Evolutionary conservation across 495 filamentous ascomycete species (phyloP), one percentile per base, ranked within the genome.

Genomic region (Podospora pseudoanserina): DNA sequence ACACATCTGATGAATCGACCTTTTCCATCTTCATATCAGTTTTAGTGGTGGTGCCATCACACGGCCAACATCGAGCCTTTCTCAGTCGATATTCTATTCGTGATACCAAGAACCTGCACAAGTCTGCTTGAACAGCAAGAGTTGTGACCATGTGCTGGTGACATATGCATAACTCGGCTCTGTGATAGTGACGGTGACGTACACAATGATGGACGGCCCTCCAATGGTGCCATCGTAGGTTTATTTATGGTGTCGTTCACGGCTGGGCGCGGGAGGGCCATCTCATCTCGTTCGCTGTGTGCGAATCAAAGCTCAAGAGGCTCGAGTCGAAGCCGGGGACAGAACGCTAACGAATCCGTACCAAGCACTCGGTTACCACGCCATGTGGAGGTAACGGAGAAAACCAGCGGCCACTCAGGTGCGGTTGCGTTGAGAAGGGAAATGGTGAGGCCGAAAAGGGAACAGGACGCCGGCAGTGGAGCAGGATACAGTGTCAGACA

Each of bases 121-220:
- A 18, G 39, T 49, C 39, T 49, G 7, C 39, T 49, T 49, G 13
- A 49, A 32, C 30, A 32, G 30, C 30, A 32, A 49, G 39, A 49
- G 2, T 49, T 49, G 39, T 49, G 39, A 49, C 39, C 39, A 49
- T 49, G 39, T 49, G 13, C 39, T 49, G 39, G 1, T 49, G 39
- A 49, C 39, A 5, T 6, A 49, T 69, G 71, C 71, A 73, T 55
- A 44, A 32, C 2, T 26, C 32, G 23, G 16, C 13, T 44, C 28
- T 71, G 70, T 69, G 64, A 73, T 69, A 67, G 72, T 73, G 72
- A 73, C 72, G 67, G 72, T 68, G 61, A 49, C 32, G 32, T 23
- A 44, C 16, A 9, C 60, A 32, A 62, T 32, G 61, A 23, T 5
- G 49, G 27, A 32, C 32, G 18, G 61, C 19, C 61, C 49, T 19